These are phyloP conservation scores for Thraustochytrium sp. DNA, from an alignment of 352 stramenopile genomes.

Conservation along the genomic window DNA sequence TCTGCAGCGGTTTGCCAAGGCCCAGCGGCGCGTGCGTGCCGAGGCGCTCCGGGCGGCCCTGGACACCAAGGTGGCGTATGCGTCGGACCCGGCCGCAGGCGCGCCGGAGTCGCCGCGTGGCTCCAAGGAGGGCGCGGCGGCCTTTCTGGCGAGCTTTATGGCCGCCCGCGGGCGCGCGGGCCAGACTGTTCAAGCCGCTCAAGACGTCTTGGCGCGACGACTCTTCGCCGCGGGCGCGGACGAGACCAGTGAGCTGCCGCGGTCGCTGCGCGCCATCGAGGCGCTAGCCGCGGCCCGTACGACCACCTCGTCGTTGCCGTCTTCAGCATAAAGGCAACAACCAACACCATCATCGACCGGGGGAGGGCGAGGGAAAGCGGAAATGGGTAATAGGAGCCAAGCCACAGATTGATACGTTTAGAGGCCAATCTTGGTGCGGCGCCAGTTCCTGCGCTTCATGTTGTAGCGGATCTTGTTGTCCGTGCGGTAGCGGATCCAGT, in stretches of 20 bases:
- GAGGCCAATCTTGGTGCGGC: conserved; percentile 98
- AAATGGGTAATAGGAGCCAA: background rate
- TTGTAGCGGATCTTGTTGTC: conserved; percentile 99
- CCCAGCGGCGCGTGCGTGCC: no score
- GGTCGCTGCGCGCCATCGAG: background rate
- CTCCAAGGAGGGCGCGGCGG: background rate
- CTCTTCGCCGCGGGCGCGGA: background rate
- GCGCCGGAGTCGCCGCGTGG: background rate
- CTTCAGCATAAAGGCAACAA: background rate
- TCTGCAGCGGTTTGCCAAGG: no score
- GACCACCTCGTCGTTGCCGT: background rate
- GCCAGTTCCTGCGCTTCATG: conserved; percentile 98
- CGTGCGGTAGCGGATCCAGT: conserved; percentile 98
- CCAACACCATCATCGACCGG: background rate
- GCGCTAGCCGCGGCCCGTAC: background rate
- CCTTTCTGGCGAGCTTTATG: background rate
- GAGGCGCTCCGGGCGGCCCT: no score
- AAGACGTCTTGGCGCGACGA: no score
- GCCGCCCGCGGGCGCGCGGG: background rate
- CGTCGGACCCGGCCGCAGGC: no score
- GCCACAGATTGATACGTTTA: conserved; percentile 64
- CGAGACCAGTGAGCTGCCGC: background rate
- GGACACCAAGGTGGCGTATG: no score
- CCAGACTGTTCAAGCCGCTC: background rate
- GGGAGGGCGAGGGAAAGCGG: background rate